phyloP scores from a whole-genome alignment of 805 yeast genomes.

The Kluyveromyces aestuarii region DNA sequence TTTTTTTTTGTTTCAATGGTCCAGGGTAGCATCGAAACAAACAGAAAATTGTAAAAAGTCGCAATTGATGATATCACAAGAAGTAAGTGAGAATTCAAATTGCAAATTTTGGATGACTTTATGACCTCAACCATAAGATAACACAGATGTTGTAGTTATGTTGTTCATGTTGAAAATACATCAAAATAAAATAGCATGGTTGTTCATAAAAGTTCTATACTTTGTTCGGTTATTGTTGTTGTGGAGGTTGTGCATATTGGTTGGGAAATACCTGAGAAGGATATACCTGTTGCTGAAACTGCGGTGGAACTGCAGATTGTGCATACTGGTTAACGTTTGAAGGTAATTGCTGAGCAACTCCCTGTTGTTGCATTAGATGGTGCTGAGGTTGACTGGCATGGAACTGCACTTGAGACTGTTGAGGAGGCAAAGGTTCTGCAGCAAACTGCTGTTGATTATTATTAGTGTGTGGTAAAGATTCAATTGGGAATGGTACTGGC shows the following conservation, averaged over 20 bases:
- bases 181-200: not conserved
- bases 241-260: constrained; percentile 4
- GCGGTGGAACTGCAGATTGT: constrained; percentile 17
- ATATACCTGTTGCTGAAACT: constrained; percentile 26
- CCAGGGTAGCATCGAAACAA: not conserved
- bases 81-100: not conserved
- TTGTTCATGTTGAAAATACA: not conserved
- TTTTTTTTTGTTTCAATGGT: not conserved
- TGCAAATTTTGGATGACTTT: not conserved
- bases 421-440: constrained; percentile 10
- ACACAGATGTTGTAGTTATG: not conserved
- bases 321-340: constrained; percentile 24
- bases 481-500: constrained; percentile 84
- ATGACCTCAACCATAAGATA: not conserved
- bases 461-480: constrained; percentile 39
- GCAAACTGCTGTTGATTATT: constrained; percentile 18
- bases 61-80: not conserved
- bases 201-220: not conserved
- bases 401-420: constrained; percentile 27
- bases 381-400: constrained; percentile 18
- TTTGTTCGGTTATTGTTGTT: not conserved
- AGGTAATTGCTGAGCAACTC: constrained; percentile 18
- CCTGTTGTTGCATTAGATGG: constrained; percentile 11
- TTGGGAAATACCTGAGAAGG: constrained; percentile 15
- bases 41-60: not conserved